phyloP scores from a whole-genome alignment of 495 filamentous ascomycete genomes.

The Arthonia radiata region DNA sequence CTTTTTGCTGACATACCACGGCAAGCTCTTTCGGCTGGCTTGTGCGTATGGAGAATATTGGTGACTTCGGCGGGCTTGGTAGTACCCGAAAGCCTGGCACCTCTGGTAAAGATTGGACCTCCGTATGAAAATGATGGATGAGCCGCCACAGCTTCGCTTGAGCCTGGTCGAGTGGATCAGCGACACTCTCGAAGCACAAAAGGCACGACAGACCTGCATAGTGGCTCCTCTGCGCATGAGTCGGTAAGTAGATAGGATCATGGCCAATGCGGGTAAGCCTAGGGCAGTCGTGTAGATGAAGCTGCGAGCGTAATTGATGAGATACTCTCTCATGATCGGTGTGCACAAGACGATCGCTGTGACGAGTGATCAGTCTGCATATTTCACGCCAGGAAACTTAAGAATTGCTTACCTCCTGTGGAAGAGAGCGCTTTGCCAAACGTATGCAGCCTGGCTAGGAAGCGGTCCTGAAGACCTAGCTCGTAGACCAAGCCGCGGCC shows the following conservation, averaged over 20 bases:
- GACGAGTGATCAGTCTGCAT: conserved; percentile 5
- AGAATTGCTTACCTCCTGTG: conserved; percentile 33
- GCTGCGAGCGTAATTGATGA: conserved; percentile 36
- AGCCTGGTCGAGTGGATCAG: background rate
- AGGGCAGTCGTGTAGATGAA: conserved; percentile 37
- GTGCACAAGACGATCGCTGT: conserved; percentile 19
- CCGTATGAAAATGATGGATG: background rate
- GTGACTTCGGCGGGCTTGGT: background rate
- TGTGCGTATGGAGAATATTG: conserved; percentile 1
- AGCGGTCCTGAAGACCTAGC: conserved; percentile 34
- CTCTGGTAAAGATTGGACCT: background rate
- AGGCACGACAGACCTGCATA: conserved; percentile 10
- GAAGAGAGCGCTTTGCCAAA: conserved; percentile 57
- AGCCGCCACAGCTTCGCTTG: background rate
- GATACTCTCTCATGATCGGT: conserved; percentile 22
- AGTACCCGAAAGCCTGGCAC: background rate
- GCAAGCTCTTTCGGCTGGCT: conserved; percentile 24
- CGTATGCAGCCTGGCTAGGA: conserved; percentile 47
- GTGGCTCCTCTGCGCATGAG: conserved; percentile 22
- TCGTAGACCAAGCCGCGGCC: conserved; percentile 44
- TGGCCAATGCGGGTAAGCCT: conserved; percentile 25
- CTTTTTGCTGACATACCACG: conserved; percentile 20
- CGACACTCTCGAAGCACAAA: background rate
- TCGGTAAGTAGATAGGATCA: conserved; percentile 23
- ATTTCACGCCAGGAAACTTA: conserved; percentile 6